Conservation (phyloP, 2,329 filamentous ascomycete genomes). For the Periglandula ipomoeae region DNA sequence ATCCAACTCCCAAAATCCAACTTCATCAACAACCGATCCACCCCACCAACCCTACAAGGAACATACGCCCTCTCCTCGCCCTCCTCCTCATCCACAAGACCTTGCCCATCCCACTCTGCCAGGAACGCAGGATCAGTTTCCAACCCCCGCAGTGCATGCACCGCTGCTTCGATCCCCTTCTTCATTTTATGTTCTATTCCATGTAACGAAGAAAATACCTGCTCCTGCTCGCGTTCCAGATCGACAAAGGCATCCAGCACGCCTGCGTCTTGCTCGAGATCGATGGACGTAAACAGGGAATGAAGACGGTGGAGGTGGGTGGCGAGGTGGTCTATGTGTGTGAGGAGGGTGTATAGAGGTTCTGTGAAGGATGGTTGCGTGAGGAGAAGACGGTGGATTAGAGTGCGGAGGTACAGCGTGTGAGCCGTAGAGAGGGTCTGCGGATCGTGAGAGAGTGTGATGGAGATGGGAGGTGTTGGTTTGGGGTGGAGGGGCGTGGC, state of each 20-base stretch:
- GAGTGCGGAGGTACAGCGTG: conserved; percentile 60
- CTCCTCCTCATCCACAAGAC: conserved; percentile 29
- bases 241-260: conserved; percentile 69
- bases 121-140: conserved; percentile 36
- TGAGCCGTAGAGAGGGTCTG: conserved; percentile 78
- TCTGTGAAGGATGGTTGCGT: conserved; percentile 55
- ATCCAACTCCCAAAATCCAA: conserved; percentile 62
- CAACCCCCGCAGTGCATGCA: conserved; percentile 41
- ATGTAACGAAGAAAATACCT: conserved; percentile 56
- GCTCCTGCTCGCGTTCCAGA: conserved; percentile 61
- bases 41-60: conserved; percentile 64
- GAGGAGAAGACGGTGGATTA: conserved; percentile 59
- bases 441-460: conserved; percentile 54
- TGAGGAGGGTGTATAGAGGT: conserved; percentile 56
- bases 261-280: conserved; percentile 74
- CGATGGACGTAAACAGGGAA: conserved; percentile 64
- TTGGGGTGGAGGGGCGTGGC: not conserved
- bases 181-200: conserved; percentile 57
- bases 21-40: conserved; percentile 86
- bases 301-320: conserved; percentile 69
- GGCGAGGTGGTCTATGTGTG: conserved; percentile 72
- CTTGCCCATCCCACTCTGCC: conserved; percentile 32
- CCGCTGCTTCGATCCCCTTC: conserved; percentile 56
- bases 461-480: not conserved
- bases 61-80: conserved; percentile 43